Conservation (phyloP, 768 basidiomycete species). For the Russula emetica region DNA sequence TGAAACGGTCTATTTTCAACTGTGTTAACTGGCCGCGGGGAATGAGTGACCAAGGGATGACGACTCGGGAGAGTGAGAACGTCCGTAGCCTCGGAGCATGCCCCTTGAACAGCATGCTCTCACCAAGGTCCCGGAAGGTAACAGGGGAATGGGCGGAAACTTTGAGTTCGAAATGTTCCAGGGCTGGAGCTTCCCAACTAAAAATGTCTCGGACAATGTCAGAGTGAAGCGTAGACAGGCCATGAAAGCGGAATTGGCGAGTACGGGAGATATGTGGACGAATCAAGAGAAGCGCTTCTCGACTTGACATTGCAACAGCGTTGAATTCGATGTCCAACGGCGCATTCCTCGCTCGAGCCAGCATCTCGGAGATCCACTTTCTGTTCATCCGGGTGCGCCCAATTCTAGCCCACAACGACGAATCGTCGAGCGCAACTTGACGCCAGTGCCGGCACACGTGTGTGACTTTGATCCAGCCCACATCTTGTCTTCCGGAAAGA, state of each 20-base stretch:
- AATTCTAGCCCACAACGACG: slow-evolving; percentile 13
- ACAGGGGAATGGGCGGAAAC: neutral
- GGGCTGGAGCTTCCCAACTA: neutral
- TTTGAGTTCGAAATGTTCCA: slow-evolving; percentile 17
- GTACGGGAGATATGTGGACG: slow-evolving; percentile 1
- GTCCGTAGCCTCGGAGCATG: neutral
- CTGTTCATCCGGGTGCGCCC: neutral
- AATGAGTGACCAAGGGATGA: slow-evolving; percentile 5
- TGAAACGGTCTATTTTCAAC: neutral
- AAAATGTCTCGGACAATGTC: neutral
- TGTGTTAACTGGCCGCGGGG: slow-evolving; percentile 11
- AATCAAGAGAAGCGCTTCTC: neutral
- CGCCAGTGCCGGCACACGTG: slow-evolving; percentile 26
- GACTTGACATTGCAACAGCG: too few relatives aligned
- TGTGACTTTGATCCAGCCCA: slow-evolving; percentile 4
- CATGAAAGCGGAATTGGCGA: slow-evolving; percentile 6
- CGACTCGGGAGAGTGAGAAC: neutral
- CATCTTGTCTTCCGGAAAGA: neutral
- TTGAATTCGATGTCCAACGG: neutral
- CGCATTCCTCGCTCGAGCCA: slow-evolving; percentile 5
- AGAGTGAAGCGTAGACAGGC: neutral
- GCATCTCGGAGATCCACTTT: slow-evolving; percentile 2
- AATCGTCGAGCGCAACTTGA: slow-evolving; percentile 11
- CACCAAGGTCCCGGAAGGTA: neutral
- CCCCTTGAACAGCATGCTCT: neutral